phyloP scores from a whole-genome alignment of 2,329 filamentous ascomycete species.

The Huntiella decipiens region DNA sequence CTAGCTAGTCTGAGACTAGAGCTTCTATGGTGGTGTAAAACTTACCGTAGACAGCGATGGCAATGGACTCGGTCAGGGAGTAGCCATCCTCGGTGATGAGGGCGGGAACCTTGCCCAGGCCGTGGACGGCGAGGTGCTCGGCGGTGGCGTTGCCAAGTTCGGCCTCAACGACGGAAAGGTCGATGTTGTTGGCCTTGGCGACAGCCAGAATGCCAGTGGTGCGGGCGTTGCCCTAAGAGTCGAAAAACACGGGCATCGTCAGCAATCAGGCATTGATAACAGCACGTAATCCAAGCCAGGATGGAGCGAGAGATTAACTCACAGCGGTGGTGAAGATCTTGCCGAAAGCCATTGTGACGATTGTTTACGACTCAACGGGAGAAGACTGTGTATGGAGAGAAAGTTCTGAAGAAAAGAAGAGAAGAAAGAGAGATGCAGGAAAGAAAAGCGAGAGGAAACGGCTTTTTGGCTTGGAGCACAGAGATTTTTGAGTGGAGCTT shows the following conservation, averaged over 20 bases:
- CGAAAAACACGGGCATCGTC: slow-evolving; percentile 15
- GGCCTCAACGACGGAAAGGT: slow-evolving; percentile 66
- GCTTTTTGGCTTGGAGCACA: slow-evolving; percentile 11
- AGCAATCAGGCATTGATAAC: slow-evolving; percentile 14
- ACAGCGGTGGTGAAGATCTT: slow-evolving; percentile 86
- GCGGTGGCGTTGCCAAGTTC: slow-evolving; percentile 43
- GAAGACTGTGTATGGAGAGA: slow-evolving; percentile 13
- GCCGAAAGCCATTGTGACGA: slow-evolving; percentile 76
- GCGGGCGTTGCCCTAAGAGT: slow-evolving; percentile 63
- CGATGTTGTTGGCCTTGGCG: slow-evolving; percentile 92
- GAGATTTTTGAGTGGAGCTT: slow-evolving; percentile 11
- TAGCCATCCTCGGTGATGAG: slow-evolving; percentile 89
- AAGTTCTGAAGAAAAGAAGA: slow-evolving; percentile 16
- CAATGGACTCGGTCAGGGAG: slow-evolving; percentile 72
- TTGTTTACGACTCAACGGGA: slow-evolving; percentile 11
- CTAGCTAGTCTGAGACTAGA: slow-evolving; percentile 5
- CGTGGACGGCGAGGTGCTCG: slow-evolving; percentile 74
- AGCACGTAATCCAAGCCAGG: slow-evolving; percentile 12
- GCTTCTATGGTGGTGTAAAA: slow-evolving; percentile 17
- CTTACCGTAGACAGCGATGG: slow-evolving; percentile 95
- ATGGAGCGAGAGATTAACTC: slow-evolving; percentile 19
- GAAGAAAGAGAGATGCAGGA: slow-evolving; percentile 12
- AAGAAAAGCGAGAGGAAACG: slow-evolving; percentile 3
- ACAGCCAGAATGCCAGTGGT: slow-evolving; percentile 76
- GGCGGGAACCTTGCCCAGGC: slow-evolving; percentile 77